Conservation (phyloP, 2,329 filamentous ascomycete genomes). For the Aspergillus novoparasiticus region DNA sequence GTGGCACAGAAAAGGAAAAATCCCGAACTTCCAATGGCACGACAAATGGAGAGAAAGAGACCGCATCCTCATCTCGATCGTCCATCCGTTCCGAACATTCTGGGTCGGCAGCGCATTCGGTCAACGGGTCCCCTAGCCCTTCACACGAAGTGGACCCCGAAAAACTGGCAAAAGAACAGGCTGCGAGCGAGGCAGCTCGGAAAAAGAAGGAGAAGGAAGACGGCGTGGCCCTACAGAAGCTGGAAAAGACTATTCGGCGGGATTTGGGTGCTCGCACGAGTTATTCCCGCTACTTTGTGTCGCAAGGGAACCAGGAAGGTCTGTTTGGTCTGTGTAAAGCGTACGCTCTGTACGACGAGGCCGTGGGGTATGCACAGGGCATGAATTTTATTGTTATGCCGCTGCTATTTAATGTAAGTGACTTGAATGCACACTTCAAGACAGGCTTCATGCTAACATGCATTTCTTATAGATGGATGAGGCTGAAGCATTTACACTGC, state of each 20-base stretch:
- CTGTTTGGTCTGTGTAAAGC: conserved; percentile 96
- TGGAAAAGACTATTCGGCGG: conserved; percentile 89
- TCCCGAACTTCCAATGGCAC: conserved; percentile 55
- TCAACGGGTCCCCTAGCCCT: conserved; percentile 59
- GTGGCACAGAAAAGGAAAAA: conserved; percentile 80
- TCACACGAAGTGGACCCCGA: conserved; percentile 66
- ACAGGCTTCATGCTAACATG: neutral
- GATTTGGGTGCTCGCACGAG: conserved; percentile 92
- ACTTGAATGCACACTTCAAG: neutral
- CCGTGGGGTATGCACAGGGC: conserved; percentile 93
- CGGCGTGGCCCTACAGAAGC: conserved; percentile 69
- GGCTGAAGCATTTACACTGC: conserved; percentile 91
- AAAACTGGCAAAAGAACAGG: conserved; percentile 65
- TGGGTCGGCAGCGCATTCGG: conserved; percentile 58
- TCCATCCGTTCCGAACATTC: conserved; percentile 81
- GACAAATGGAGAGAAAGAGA: conserved; percentile 65
- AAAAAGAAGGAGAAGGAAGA: conserved; percentile 82
- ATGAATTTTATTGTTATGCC: conserved; percentile 99
- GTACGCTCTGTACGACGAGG: conserved; percentile 93
- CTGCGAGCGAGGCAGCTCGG: conserved; percentile 65
- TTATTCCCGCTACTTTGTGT: conserved; percentile 93
- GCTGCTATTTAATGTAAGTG: conserved; percentile 81
- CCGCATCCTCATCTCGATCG: conserved; percentile 70
- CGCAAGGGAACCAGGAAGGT: conserved; percentile 87
- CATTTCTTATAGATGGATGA: conserved; percentile 73